Percentiles rank a stretch among this genome's conserved stretches.
These are phyloP conservation scores for Sporothrix humicola DNA, from an alignment of 2,329 filamentous ascomycete genomes.

Conservation along the genomic window DNA sequence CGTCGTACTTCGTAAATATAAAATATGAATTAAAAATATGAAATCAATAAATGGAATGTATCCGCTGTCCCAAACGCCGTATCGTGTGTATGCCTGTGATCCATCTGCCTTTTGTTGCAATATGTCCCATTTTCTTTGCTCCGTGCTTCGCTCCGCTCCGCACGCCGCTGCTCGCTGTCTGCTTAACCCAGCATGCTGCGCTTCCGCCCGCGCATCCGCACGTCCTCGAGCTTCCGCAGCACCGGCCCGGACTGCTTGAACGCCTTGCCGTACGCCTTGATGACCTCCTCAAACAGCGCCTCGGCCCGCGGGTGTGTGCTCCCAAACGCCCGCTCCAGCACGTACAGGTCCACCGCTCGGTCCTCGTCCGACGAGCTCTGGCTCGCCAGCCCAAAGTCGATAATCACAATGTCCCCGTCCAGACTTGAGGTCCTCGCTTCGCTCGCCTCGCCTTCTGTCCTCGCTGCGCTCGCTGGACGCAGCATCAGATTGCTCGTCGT, in stretches of 20 bases:
- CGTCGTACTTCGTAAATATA: neutral
- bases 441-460: too few relatives aligned
- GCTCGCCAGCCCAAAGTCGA: conserved; percentile 90
- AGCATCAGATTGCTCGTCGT: conserved; percentile 98
- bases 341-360: conserved; percentile 92
- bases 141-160: neutral
- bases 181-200: conserved; percentile 95
- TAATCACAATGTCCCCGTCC: conserved; percentile 83
- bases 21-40: conserved; percentile 2
- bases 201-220: conserved; percentile 92
- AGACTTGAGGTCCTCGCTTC: conserved; percentile 45
- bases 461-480: conserved; percentile 42
- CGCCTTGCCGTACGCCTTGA: conserved; percentile 73
- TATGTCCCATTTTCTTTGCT: too few relatives aligned
- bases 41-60: neutral
- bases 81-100: neutral
- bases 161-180: too few relatives aligned
- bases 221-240: conserved; percentile 84
- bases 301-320: conserved; percentile 92
- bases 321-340: conserved; percentile 90
- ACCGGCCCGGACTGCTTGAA: conserved; percentile 78
- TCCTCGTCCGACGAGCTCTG: conserved; percentile 87
- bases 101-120: too few relatives aligned
- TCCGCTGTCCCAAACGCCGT: conserved; percentile 18
- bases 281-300: conserved; percentile 72